Evolutionary conservation across 2,329 filamentous ascomycete genomes (phyloP).

Genomic region (Lasiodiplodia hormozganensis): DNA sequence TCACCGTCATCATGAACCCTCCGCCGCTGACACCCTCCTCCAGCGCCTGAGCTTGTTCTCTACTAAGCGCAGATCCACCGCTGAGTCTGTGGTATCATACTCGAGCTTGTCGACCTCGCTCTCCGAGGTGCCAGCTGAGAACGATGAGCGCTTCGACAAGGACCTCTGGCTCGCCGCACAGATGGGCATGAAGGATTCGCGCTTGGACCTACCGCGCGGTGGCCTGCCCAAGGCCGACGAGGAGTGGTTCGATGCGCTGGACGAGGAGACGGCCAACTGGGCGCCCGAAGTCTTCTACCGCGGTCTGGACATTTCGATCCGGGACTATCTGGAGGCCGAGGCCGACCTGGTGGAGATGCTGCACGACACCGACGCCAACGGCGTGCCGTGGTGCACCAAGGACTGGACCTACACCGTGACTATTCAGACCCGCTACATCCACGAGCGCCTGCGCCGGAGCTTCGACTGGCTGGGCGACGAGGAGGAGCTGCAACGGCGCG

Average conservation of each 20-base stretch:
- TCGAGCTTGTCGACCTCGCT: constrained; percentile 19
- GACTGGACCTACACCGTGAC: constrained; percentile 18
- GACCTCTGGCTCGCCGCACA: constrained; percentile 20
- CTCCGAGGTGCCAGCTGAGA: constrained; percentile 17
- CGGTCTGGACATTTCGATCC: constrained; percentile 20
- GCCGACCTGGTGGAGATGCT: constrained; percentile 22
- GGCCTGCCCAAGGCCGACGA: constrained; percentile 12
- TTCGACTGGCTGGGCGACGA: constrained; percentile 5
- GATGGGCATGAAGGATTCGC: constrained; percentile 6
- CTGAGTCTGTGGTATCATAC: constrained; percentile 12
- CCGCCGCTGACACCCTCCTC: neutral
- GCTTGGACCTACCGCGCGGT: constrained; percentile 14
- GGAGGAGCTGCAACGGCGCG: neutral
- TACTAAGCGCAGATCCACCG: constrained; percentile 11
- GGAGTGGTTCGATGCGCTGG: constrained; percentile 23
- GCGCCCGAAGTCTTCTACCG: neutral
- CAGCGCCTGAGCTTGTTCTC: constrained; percentile 18
- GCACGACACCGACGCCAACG: constrained; percentile 17
- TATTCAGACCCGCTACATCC: constrained; percentile 18
- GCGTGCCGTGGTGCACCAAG: constrained; percentile 23
- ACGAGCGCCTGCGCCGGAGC: neutral
- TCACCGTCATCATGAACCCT: neutral
- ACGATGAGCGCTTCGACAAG: constrained; percentile 21
- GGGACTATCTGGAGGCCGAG: constrained; percentile 20
- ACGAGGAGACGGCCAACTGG: constrained; percentile 6